Evolutionary conservation across 2,329 filamentous ascomycete species (phyloP).

Genomic region (Penicillium sp.): DNA sequence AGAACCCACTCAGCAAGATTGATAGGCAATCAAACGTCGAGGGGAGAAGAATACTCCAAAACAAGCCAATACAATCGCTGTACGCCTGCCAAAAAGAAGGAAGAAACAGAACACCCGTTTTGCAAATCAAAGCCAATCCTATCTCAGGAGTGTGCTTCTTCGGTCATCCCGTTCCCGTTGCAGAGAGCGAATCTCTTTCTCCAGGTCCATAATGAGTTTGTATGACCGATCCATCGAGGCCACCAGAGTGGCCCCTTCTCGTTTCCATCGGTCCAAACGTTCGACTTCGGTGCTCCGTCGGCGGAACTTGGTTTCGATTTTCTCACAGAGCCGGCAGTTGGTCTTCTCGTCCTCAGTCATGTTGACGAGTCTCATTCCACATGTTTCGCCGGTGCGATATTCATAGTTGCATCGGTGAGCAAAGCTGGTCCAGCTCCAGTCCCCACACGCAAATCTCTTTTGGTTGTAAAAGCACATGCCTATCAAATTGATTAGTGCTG

Average conservation of each 20-base stretch:
- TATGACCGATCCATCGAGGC: slow-evolving; percentile 67
- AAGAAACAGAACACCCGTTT: slow-evolving; percentile 12
- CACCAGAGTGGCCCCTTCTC: slow-evolving; percentile 64
- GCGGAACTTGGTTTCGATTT: slow-evolving; percentile 82
- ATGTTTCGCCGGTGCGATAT: slow-evolving; percentile 94
- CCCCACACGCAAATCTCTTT: slow-evolving; percentile 79
- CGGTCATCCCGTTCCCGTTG: slow-evolving; percentile 55
- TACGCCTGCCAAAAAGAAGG: slow-evolving; percentile 13
- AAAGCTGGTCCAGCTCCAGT: slow-evolving; percentile 95
- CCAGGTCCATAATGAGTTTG: slow-evolving; percentile 72
- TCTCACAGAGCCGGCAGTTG: slow-evolving; percentile 82
- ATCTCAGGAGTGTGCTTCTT: slow-evolving; percentile 33
- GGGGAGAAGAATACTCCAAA: slow-evolving; percentile 9
- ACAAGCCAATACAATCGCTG: slow-evolving; percentile 21
- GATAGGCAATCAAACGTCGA: slow-evolving; percentile 15
- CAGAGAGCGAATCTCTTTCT: slow-evolving; percentile 69
- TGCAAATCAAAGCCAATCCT: slow-evolving; percentile 10
- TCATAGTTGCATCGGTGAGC: slow-evolving; percentile 90
- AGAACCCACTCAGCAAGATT: slow-evolving; percentile 22
- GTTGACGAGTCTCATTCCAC: slow-evolving; percentile 88
- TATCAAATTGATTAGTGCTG: slow-evolving; percentile 37
- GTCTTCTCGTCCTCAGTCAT: slow-evolving; percentile 64
- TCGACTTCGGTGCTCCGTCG: slow-evolving; percentile 72
- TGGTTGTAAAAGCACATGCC: slow-evolving; percentile 97
- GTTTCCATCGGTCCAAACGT: slow-evolving; percentile 75